Base-by-base conservation (phyloP, 768 basidiomycete genomes). In the Chiua virens region DNA sequence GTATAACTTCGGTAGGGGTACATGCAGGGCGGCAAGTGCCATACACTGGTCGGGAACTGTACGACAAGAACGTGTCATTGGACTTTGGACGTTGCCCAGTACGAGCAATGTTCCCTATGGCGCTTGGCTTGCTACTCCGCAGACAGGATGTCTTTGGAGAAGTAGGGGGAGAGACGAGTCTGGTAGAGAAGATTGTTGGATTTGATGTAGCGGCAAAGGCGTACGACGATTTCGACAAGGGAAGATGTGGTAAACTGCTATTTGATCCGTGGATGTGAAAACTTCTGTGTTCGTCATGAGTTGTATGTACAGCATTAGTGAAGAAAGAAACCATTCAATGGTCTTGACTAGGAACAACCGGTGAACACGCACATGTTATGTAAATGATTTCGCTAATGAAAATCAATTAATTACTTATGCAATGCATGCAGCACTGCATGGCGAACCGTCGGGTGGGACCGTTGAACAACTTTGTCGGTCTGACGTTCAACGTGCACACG, bases 81-180 rank as follows among this genome's bases (percentile, higher is more conserved):
- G 85, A 89, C 59, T 92, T 91, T 63, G 90, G 90, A 9, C 81
- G 89, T 9, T 91, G 89, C 57, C 89, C 88, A 15, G 87, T 88
- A 5, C 81, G 86, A 14, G 82, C 88, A 1, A 82, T 90, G 79
- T 83, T 91, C 58, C 85, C 85, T 10, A 66, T 79, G 50, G 89
- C 88, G 2, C 76, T 87, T 36, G 83, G 83, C 57, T 66, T 92
- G 25, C 69, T 92, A 27, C 73, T 86, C 40, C 82, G 83, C 59
- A 73, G 85, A 28, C 86, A 85, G 61, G 86, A 89, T 58, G 74
- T 90, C 1, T 86, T 92, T 54, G 87, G 85, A n/a, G 71, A 73
- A n/a, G 76, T 89, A 0, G 88, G 89, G 5, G 71, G 76, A 27
- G 71, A 75, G 14, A 74, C 76, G 9, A 85, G 82, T 52, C 69